Percentiles rank a stretch among this genome's conserved stretches.
Evolutionary conservation across 192 early-diverging fungal genomes (phyloP).

Genomic region (Coemansia furcata): DNA sequence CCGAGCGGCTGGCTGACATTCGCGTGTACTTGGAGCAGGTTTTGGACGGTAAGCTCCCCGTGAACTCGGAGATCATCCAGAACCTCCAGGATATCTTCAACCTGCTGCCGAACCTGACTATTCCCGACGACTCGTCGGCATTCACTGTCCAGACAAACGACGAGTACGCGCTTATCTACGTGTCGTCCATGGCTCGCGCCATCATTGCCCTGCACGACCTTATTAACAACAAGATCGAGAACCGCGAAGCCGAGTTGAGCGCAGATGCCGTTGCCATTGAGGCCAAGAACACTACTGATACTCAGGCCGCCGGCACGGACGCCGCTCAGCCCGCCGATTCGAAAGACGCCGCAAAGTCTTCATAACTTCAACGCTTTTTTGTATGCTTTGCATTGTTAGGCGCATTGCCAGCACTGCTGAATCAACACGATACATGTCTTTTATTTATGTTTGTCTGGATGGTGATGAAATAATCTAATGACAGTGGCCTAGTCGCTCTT

Average conservation of each 20-base stretch:
- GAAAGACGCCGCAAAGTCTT: conserved; percentile 1
- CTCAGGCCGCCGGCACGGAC: not conserved
- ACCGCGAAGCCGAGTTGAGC: conserved; percentile 53
- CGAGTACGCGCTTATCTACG: conserved; percentile 91
- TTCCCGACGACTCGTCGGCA: conserved; percentile 72
- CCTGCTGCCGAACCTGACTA: conserved; percentile 86
- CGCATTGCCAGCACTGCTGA: not conserved
- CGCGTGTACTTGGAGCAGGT: conserved; percentile 87
- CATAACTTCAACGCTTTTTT: not conserved
- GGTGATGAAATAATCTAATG: not conserved
- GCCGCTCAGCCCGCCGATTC: not conserved
- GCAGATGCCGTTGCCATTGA: conserved; percentile 36
- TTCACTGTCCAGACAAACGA: conserved; percentile 96
- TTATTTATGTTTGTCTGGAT: not conserved
- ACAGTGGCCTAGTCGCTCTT: conserved; percentile 19
- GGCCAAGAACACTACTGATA: conserved; percentile 21
- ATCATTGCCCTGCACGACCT: conserved; percentile 96
- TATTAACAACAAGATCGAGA: conserved; percentile 97
- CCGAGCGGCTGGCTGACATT: conserved; percentile 83
- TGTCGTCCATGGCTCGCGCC: conserved; percentile 86
- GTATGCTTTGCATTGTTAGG: conserved; percentile 1
- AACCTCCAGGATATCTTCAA: conserved; percentile 99
- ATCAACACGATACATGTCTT: not conserved
- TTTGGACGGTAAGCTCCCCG: conserved; percentile 76
- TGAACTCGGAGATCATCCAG: conserved; percentile 97